Conservation (phyloP, 257 asterid genomes). For the Eucommia ulmoides region DNA sequence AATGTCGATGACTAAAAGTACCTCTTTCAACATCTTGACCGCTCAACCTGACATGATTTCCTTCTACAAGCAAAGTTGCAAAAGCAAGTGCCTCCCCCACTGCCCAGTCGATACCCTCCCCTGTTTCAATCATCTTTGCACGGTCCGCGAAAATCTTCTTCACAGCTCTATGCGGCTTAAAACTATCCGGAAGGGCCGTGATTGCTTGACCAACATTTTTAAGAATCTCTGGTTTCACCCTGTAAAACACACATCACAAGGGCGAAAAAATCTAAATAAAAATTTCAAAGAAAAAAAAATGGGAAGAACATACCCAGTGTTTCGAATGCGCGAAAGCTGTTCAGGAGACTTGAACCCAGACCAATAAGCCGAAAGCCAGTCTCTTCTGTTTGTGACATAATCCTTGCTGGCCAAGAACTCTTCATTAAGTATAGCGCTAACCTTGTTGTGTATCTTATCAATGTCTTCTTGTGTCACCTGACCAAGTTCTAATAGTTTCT, state of each 20-base stretch:
- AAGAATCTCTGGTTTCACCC: constrained; percentile 88
- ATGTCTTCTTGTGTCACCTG: constrained; percentile 57
- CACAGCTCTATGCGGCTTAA: constrained; percentile 79
- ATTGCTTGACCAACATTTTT: constrained; percentile 86
- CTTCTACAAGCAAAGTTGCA: constrained; percentile 90
- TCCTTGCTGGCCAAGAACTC: constrained; percentile 94
- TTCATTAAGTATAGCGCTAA: constrained; percentile 67
- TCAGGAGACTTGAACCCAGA: constrained; percentile 89
- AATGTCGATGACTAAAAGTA: constrained; percentile 93
- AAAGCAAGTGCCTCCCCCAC: constrained; percentile 96
- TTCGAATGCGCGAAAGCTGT: constrained; percentile 80
- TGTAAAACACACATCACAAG: constrained; percentile 14
- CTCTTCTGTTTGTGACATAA: constrained; percentile 72
- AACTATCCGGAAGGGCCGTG: constrained; percentile 64
- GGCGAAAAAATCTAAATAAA: not conserved
- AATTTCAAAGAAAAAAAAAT: constrained; percentile 5
- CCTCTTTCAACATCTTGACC: constrained; percentile 99
- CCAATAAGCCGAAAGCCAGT: constrained; percentile 99
- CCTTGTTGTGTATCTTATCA: constrained; percentile 63
- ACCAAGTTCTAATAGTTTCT: constrained; percentile 65
- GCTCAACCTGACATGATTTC: constrained; percentile 96
- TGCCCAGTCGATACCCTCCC: constrained; percentile 99
- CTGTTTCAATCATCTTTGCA: constrained; percentile 84
- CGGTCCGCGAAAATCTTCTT: constrained; percentile 80
- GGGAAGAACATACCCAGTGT: constrained; percentile 56